Percentiles rank a stretch among this genome's conserved stretches.
Conservation (phyloP, 148 eudicot species). For the Persicaria maculosa region DNA sequence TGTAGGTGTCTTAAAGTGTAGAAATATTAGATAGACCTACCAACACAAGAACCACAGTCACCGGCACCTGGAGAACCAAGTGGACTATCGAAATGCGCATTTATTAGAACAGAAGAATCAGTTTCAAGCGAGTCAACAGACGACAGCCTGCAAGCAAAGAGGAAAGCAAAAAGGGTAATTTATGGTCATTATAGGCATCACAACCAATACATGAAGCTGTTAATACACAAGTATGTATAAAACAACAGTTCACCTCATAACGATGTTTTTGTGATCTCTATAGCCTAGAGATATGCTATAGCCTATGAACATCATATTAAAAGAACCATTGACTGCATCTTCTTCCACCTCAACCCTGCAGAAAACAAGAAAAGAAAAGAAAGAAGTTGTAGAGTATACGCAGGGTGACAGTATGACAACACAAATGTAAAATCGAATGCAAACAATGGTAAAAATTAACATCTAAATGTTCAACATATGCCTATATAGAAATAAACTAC, state of each 20-base stretch:
- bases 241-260: conserved; percentile 58
- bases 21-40: conserved; percentile 29
- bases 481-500: background rate
- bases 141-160: conserved; percentile 52
- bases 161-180: background rate
- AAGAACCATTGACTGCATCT: conserved; percentile 72
- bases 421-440: background rate
- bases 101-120: conserved; percentile 80
- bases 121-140: conserved; percentile 49
- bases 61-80: conserved; percentile 91
- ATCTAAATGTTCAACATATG: background rate
- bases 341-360: conserved; percentile 97
- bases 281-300: conserved; percentile 72
- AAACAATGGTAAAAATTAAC: background rate
- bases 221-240: background rate
- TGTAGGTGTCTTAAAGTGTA: background rate
- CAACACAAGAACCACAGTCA: conserved; percentile 99
- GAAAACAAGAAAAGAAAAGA: conserved; percentile 4
- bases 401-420: background rate
- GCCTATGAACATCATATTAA: conserved; percentile 92
- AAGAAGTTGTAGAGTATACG: background rate
- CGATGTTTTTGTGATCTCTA: conserved; percentile 71
- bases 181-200: background rate
- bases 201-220: background rate
- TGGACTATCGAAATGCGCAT: conserved; percentile 91